A percentile compares a stretch with the other conserved stretches of the same genome.
Evolutionary conservation across 768 basidiomycete species (phyloP).

Genomic region (Auriculariales sp.): DNA sequence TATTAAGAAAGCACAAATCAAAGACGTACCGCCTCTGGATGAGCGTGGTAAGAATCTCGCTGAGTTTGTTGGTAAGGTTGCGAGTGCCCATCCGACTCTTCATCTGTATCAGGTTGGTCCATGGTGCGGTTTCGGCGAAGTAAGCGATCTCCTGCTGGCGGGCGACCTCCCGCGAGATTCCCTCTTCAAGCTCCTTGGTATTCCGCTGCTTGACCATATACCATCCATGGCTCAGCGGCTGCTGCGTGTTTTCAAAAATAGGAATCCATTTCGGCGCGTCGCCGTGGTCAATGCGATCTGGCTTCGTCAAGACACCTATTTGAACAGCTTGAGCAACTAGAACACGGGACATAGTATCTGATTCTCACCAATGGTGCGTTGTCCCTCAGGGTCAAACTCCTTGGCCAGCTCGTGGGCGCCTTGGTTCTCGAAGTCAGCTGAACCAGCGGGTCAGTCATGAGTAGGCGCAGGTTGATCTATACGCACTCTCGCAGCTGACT

Average conservation of each 20-base stretch:
- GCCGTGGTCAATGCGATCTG: conserved; percentile 45
- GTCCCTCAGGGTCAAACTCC: conserved; percentile 42
- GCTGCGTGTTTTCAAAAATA: conserved; percentile 3
- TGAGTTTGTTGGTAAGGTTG: conserved; percentile 42
- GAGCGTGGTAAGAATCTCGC: conserved; percentile 43
- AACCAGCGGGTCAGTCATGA: neutral
- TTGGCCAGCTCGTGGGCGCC: conserved; percentile 56
- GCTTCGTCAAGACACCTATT: conserved; percentile 62
- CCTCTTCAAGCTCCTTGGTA: conserved; percentile 33
- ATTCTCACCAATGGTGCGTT: conserved; percentile 53
- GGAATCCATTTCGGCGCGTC: conserved; percentile 42
- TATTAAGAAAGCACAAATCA: neutral
- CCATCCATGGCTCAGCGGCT: conserved; percentile 40
- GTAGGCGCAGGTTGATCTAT: no score
- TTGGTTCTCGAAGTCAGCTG: conserved; percentile 74
- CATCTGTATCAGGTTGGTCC: conserved; percentile 3
- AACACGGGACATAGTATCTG: neutral
- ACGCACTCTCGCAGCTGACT: conserved; percentile 50
- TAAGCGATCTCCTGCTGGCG: conserved; percentile 39
- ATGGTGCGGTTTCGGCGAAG: conserved; percentile 21
- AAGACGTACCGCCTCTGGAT: conserved; percentile 41
- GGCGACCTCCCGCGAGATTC: conserved; percentile 49
- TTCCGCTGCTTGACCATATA: conserved; percentile 42
- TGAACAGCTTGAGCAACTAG: neutral
- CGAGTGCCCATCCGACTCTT: conserved; percentile 29